Percentiles rank a stretch among this genome's conserved stretches.
phyloP scores from a whole-genome alignment of 371 early-diverging fungal genomes.

The Mortierella sp. region DNA sequence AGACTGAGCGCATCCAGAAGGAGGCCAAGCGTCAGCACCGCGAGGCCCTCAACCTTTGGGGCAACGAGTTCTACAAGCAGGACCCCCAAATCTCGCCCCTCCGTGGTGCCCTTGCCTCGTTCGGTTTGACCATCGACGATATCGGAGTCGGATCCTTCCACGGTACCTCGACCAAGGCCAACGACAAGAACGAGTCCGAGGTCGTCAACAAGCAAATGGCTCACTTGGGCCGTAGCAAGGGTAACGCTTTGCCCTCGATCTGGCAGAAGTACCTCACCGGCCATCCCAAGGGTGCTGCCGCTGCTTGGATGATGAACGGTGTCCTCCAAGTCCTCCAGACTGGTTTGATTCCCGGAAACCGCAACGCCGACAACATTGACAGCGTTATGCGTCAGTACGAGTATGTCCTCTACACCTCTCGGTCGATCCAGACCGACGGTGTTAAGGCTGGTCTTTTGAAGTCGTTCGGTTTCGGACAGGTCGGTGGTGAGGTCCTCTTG shows the following conservation, averaged over 20 bases:
- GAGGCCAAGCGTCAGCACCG: conserved; percentile 91
- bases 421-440: conserved; percentile 93
- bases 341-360: conserved; percentile 95
- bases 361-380: conserved; percentile 96
- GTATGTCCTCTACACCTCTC: conserved; percentile 90
- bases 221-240: conserved; percentile 92
- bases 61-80: conserved; percentile 89
- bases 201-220: conserved; percentile 91
- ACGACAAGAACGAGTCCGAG: conserved; percentile 96
- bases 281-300: conserved; percentile 98
- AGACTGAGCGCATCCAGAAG: conserved; percentile 87
- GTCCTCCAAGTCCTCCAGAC: conserved; percentile 90
- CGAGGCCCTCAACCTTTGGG: conserved; percentile 87
- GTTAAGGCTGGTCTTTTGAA: conserved; percentile 95
- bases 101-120: conserved; percentile 93
- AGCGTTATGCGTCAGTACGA: conserved; percentile 84
- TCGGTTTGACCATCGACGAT: conserved; percentile 94
- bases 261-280: conserved; percentile 98
- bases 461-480: conserved; percentile 98
- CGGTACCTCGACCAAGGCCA: conserved; percentile 97
- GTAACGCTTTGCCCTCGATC: conserved; percentile 86
- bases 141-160: conserved; percentile 98
- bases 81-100: conserved; percentile 91
- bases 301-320: conserved; percentile 99
- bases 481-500: conserved; percentile 93